phyloP scores from a whole-genome alignment of 1,139 yeast species.

The Yamadazyma atlantica region DNA sequence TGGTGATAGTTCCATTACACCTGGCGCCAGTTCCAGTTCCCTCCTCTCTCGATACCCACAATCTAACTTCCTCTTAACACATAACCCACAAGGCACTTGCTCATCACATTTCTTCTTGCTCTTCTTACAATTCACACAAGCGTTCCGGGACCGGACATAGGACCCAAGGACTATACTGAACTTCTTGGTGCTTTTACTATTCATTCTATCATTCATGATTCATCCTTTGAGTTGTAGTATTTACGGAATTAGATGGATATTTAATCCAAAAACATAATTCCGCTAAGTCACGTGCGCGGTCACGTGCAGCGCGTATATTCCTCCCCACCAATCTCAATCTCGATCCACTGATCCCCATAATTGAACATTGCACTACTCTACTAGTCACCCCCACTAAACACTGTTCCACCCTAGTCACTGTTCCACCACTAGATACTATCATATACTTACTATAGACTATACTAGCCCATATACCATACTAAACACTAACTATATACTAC shows the following conservation, averaged over 20 bases:
- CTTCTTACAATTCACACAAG: constrained; percentile 13
- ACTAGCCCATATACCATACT: no score
- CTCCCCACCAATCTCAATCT: no score
- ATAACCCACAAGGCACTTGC: constrained; percentile 11
- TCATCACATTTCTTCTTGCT: constrained; percentile 16
- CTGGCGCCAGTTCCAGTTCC: neutral
- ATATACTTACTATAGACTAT: no score
- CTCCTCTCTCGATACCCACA: constrained; percentile 8
- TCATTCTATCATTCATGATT: neutral
- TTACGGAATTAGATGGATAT: neutral
- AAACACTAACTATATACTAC: no score
- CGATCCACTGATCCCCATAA: no score
- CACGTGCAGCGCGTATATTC: no score
- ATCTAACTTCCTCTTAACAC: constrained; percentile 6
- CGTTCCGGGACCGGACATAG: constrained; percentile 13
- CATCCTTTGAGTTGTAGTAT: neutral
- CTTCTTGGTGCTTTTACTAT: neutral
- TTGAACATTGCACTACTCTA: no score
- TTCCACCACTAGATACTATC: no score
- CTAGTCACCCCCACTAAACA: no score
- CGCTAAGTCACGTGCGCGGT: no score
- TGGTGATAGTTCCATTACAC: no score
- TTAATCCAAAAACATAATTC: neutral
- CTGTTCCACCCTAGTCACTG: no score
- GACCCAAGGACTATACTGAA: constrained; percentile 10